Evolutionary conservation across 2,329 filamentous ascomycete genomes (phyloP).

Genomic region (Pseudogymnoascus sp.): DNA sequence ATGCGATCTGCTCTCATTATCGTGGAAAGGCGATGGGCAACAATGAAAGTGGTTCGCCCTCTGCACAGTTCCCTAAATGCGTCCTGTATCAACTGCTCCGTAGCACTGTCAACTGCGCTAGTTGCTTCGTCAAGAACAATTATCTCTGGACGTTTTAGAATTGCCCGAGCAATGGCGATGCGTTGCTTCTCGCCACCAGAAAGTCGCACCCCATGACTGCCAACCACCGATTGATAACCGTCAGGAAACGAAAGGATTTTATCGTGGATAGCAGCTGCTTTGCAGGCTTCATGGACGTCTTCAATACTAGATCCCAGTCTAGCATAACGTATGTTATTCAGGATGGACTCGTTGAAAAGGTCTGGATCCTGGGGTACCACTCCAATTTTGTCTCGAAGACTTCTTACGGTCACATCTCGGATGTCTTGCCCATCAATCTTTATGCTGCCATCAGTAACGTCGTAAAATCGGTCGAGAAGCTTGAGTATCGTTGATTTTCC

Average conservation of each 20-base stretch:
- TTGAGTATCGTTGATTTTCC: constrained; percentile 58
- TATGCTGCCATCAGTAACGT: constrained; percentile 47
- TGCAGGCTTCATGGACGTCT: constrained; percentile 37
- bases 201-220: constrained; percentile 2
- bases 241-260: constrained; percentile 15
- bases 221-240: constrained; percentile 6
- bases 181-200: constrained; percentile 15
- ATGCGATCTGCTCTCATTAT: constrained; percentile 48
- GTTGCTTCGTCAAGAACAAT: constrained; percentile 32
- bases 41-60: constrained; percentile 41
- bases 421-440: constrained; percentile 54
- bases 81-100: constrained; percentile 38
- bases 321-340: constrained; percentile 59
- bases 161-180: constrained; percentile 14
- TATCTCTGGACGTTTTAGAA: constrained; percentile 13
- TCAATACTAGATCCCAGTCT: constrained; percentile 52
- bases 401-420: constrained; percentile 48
- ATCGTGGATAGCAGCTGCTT: constrained; percentile 13
- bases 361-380: constrained; percentile 59
- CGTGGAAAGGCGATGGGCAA: constrained; percentile 43
- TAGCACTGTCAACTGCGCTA: constrained; percentile 41
- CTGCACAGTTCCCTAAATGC: constrained; percentile 39
- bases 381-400: constrained; percentile 51
- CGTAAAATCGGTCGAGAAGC: constrained; percentile 54
- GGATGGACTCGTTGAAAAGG: constrained; percentile 57